Base-by-base conservation (phyloP, 2,329 filamentous ascomycete genomes). In the Myriosclerotinia curreyana region DNA sequence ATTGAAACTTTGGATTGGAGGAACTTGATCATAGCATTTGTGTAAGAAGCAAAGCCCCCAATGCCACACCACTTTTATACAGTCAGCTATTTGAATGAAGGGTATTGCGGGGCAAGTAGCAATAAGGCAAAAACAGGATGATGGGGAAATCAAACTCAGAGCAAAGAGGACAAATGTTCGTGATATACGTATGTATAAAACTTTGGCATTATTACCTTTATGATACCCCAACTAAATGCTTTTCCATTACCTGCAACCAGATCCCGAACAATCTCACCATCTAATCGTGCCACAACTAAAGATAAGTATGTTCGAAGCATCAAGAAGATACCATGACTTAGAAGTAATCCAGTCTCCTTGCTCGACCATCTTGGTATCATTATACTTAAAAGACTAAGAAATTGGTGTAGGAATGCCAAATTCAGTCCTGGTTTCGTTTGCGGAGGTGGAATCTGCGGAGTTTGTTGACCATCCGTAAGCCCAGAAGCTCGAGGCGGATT, bases 21-120 rank as follows among this genome's bases (percentile, higher is more conserved):
- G 78, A 91, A 99, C 77, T 98, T 98, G 81, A 99, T 99, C 90
- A 96, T 97, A 62, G 94, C 92, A 76, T 99, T 99, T 59, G 94
- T 97, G 74, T 99, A 99, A 0, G 94, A 96, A 11, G 93, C 94
- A 68, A 98, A 87, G 2, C 90, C 91, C 50, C 95, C 95, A 44
- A 99, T 88, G 3, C 94, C 92, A 69, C 93, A 92, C 95, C 95
- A 99, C 81, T 86, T 60, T 58, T 62, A 11, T 60, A 63, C 17
- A 56, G 61, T 63, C 25, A 63, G 61, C 25, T 8, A 15, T n/a
- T 61, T 34, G 25, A 50, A 42, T 28, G 46, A 40, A 34, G 20
- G 5, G 52, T 20, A 11, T 9, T 31, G 11, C 3, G 20, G 14
- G 15, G 25, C 12, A n/a, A 44, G 36, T 15, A 22, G 17, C 20